phyloP scores from a whole-genome alignment of 1,139 yeast species.

The Yamadazyma spencermartinsiae region DNA sequence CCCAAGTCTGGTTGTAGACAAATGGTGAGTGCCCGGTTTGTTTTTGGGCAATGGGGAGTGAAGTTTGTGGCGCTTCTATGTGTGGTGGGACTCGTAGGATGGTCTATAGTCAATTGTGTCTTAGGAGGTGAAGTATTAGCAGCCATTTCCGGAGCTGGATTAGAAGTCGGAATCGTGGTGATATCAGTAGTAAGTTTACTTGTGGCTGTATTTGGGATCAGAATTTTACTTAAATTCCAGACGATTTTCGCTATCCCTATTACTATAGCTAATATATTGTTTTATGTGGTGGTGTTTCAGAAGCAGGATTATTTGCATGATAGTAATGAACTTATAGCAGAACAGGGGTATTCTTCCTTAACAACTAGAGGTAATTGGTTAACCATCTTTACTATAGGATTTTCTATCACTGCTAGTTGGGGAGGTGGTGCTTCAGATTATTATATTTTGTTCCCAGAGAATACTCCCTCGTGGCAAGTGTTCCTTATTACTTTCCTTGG shows the following conservation, averaged over 20 bases:
- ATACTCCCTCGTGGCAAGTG: conserved; percentile 56
- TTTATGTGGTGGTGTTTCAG: conserved; percentile 67
- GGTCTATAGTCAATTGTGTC: conserved; percentile 44
- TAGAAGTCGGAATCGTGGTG: conserved; percentile 34
- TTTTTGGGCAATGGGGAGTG: conserved; percentile 43
- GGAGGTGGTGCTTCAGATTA: conserved; percentile 87
- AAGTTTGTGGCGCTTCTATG: conserved; percentile 34
- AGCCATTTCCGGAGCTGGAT: conserved; percentile 25
- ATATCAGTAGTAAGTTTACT: conserved; percentile 29
- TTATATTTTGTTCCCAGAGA: conserved; percentile 79
- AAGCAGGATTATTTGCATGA: conserved; percentile 45
- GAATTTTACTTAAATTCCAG: conserved; percentile 65
- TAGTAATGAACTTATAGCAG: conserved; percentile 28
- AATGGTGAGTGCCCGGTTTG: conserved; percentile 40
- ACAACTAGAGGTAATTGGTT: conserved; percentile 64
- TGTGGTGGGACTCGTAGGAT: conserved; percentile 40
- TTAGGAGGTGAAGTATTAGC: conserved; percentile 38
- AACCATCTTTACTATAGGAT: conserved; percentile 70
- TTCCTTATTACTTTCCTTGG: conserved; percentile 68
- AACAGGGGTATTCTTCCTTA: conserved; percentile 29
- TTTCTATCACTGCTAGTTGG: conserved; percentile 88
- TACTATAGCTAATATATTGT: conserved; percentile 61
- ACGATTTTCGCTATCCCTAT: conserved; percentile 71
- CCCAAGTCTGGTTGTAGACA: conserved; percentile 44
- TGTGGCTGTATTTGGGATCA: conserved; percentile 38